phyloP scores from a whole-genome alignment of 495 filamentous ascomycete species.

The Penicillium lividum region DNA sequence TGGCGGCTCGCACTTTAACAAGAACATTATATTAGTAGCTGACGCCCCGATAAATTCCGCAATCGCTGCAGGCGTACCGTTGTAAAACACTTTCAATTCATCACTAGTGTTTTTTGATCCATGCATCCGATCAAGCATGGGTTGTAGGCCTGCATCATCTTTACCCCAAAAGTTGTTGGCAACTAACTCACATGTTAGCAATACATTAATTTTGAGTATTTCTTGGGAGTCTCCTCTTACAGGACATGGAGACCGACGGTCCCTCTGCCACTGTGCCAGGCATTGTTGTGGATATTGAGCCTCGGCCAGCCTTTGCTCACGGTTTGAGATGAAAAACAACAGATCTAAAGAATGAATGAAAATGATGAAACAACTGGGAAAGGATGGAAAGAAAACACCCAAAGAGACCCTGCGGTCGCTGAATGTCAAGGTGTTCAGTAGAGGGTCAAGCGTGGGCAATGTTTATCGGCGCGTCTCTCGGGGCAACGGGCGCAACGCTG shows the following conservation, averaged over 20 bases:
- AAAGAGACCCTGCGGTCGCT: slow-evolving; percentile 32
- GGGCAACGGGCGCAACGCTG: slow-evolving; percentile 37
- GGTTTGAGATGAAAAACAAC: slow-evolving; percentile 20
- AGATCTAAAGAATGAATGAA: slow-evolving; percentile 16
- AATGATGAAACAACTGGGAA: slow-evolving; percentile 10
- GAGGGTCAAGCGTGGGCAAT: slow-evolving; percentile 24
- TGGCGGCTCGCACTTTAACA: slow-evolving; percentile 72
- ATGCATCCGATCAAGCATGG: slow-evolving; percentile 94
- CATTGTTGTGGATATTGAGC: slow-evolving; percentile 52
- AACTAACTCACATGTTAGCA: slow-evolving; percentile 54
- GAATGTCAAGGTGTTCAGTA: slow-evolving; percentile 29
- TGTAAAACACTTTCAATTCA: slow-evolving; percentile 91
- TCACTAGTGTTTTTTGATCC: slow-evolving; percentile 94
- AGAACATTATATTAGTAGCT: slow-evolving; percentile 10
- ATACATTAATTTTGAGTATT: not conserved
- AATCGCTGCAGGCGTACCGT: slow-evolving; percentile 48
- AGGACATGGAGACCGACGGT: slow-evolving; percentile 64
- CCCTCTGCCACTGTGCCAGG: slow-evolving; percentile 62
- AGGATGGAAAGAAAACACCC: slow-evolving; percentile 8
- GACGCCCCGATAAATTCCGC: too few species aligned
- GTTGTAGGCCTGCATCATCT: slow-evolving; percentile 92
- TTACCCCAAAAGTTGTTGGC: slow-evolving; percentile 99
- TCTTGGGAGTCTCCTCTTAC: slow-evolving; percentile 37
- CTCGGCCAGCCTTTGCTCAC: slow-evolving; percentile 48
- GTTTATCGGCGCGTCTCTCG: slow-evolving; percentile 50